Conservation (phyloP, 352 stramenopile species). For the Vaucheria bursata region DNA sequence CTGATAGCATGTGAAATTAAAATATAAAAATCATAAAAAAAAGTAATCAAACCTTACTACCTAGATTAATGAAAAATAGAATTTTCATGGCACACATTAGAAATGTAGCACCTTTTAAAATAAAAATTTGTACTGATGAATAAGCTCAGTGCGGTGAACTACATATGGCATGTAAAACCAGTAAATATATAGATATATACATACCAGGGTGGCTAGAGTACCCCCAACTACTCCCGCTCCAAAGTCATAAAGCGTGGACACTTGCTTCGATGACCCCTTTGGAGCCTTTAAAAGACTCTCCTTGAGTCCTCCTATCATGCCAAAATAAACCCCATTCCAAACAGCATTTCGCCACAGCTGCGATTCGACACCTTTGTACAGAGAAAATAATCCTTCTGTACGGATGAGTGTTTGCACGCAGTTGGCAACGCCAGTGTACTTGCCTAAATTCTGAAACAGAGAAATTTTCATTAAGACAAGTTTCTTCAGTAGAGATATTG, state of each 20-base stretch:
- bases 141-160: too few species aligned
- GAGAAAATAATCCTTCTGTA: constrained; percentile 23
- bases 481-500: too few species aligned
- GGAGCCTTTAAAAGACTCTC: constrained; percentile 12
- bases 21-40: too few species aligned
- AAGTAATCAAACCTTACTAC: too few species aligned
- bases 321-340: constrained; percentile 44
- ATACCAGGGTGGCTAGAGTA: constrained; percentile 25
- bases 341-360: constrained; percentile 42
- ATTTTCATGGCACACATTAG: too few species aligned
- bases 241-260: constrained; percentile 29
- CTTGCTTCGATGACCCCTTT: constrained; percentile 8
- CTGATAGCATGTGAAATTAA: too few species aligned
- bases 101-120: too few species aligned
- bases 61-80: too few species aligned
- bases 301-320: constrained; percentile 43
- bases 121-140: too few species aligned
- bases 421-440: constrained; percentile 19
- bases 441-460: constrained; percentile 14
- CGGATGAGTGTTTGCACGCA: constrained; percentile 20
- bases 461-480: too few species aligned
- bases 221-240: constrained; percentile 24
- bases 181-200: too few species aligned
- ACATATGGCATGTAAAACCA: too few species aligned
- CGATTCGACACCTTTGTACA: constrained; percentile 41